A percentile compares a stretch with the other conserved stretches of the same genome.
phyloP scores from a whole-genome alignment of 768 basidiomycete genomes.

The Leccinum incarnatum region DNA sequence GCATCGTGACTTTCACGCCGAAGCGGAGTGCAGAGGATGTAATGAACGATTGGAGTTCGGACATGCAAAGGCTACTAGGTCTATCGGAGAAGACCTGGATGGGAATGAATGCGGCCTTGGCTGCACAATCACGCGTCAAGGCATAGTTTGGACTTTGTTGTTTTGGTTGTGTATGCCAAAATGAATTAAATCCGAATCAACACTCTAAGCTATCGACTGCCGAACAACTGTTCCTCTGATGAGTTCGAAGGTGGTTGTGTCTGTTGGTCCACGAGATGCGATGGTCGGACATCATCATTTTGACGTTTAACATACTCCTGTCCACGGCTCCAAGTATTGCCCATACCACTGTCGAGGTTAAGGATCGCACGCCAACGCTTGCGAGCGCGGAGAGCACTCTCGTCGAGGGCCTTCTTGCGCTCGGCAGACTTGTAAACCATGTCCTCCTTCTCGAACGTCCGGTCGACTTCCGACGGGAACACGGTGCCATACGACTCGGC shows the following conservation, averaged over 20 bases:
- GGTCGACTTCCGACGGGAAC: constrained; percentile 63
- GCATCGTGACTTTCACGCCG: constrained; percentile 83
- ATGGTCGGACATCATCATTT: constrained; percentile 65
- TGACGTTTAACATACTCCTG: constrained; percentile 69
- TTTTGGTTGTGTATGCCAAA: constrained; percentile 5
- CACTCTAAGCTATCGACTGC: constrained; percentile 16
- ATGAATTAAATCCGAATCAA: not conserved
- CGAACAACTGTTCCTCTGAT: constrained; percentile 19
- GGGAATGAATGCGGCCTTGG: constrained; percentile 89
- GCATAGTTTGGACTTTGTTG: constrained; percentile 30
- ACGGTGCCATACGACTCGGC: constrained; percentile 71
- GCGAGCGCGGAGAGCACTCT: constrained; percentile 59
- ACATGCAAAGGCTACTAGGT: constrained; percentile 88
- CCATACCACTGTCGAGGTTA: constrained; percentile 38
- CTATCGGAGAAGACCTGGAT: constrained; percentile 99
- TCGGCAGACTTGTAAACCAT: constrained; percentile 59
- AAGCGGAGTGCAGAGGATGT: constrained; percentile 86
- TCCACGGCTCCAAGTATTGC: constrained; percentile 66
- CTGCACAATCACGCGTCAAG: constrained; percentile 68
- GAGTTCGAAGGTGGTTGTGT: constrained; percentile 20
- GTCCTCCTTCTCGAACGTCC: constrained; percentile 60
- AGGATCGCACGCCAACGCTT: constrained; percentile 79
- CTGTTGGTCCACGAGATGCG: constrained; percentile 55
- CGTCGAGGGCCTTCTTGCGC: constrained; percentile 51
- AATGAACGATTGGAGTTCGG: constrained; percentile 98